phyloP scores from a whole-genome alignment of 768 basidiomycete species.

The Amyloporia xantha region DNA sequence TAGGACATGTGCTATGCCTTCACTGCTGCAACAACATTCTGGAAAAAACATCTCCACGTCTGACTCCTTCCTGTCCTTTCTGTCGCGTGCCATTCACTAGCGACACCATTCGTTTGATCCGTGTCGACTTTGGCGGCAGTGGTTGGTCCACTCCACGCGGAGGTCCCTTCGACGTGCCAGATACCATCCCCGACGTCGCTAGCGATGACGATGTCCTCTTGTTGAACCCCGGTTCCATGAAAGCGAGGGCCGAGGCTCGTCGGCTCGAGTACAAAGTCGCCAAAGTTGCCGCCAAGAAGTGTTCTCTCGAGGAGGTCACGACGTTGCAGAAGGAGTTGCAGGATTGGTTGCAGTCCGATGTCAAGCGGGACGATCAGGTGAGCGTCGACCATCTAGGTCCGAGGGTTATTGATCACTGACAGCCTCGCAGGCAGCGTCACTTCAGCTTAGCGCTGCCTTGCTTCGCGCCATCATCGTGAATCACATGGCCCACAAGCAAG shows the following conservation, averaged over 20 bases:
- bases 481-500: slow-evolving; percentile 74
- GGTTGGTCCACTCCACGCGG: slow-evolving; percentile 62
- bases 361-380: slow-evolving; percentile 59
- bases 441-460: slow-evolving; percentile 70
- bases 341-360: slow-evolving; percentile 62
- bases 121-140: slow-evolving; percentile 59
- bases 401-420: background rate
- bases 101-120: slow-evolving; percentile 68
- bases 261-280: slow-evolving; percentile 74
- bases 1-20: slow-evolving; percentile 78
- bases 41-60: slow-evolving; percentile 70
- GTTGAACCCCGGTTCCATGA: slow-evolving; percentile 18
- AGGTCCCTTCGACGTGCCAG: slow-evolving; percentile 45
- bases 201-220: slow-evolving; percentile 24
- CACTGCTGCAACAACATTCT: slow-evolving; percentile 74
- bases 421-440: slow-evolving; percentile 49
- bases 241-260: slow-evolving; percentile 47
- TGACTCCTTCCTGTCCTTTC: slow-evolving; percentile 75
- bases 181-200: slow-evolving; percentile 31
- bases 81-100: slow-evolving; percentile 70
- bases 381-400: slow-evolving; percentile 25
- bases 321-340: slow-evolving; percentile 73
- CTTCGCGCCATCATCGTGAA: slow-evolving; percentile 81
- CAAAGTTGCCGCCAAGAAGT: slow-evolving; percentile 76
- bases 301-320: slow-evolving; percentile 80